Conservation (phyloP, 345 rosid species). For the Ceriops tagal region DNA sequence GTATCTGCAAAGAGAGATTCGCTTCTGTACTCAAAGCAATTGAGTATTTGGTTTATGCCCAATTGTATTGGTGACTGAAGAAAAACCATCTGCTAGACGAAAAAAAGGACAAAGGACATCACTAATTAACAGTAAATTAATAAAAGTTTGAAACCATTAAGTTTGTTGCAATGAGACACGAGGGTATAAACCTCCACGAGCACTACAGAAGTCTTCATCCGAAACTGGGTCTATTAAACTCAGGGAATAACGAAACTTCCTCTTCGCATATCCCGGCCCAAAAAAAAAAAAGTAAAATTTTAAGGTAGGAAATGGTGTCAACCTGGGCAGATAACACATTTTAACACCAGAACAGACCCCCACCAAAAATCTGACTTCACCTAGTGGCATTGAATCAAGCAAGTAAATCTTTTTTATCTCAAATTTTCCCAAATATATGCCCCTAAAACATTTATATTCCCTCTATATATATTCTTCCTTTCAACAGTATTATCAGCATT, state of each 20-base stretch:
- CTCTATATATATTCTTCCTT: too few relatives aligned
- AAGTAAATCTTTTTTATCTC: too few relatives aligned
- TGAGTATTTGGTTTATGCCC: slow-evolving; percentile 40
- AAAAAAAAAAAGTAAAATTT: slow-evolving; percentile 12
- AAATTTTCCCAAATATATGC: too few relatives aligned
- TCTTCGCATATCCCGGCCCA: slow-evolving; percentile 55
- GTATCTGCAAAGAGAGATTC: slow-evolving; percentile 44
- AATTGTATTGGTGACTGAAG: slow-evolving; percentile 28
- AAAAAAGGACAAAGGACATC: background rate
- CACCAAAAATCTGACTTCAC: too few relatives aligned
- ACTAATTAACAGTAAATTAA: background rate
- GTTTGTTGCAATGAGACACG: background rate
- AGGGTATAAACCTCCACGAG: slow-evolving; percentile 42
- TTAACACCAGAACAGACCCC: too few relatives aligned
- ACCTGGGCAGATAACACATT: too few relatives aligned
- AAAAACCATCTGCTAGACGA: slow-evolving; percentile 37
- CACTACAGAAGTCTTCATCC: slow-evolving; percentile 63
- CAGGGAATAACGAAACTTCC: slow-evolving; percentile 73
- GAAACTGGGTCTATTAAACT: slow-evolving; percentile 78
- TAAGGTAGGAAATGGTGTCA: background rate
- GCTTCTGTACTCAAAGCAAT: slow-evolving; percentile 47
- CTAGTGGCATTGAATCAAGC: too few relatives aligned
- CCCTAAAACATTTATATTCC: too few relatives aligned
- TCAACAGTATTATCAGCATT: too few relatives aligned
- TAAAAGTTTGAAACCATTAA: background rate